phyloP scores from a whole-genome alignment of 371 early-diverging fungal genomes.

The Syncephalastrum sp. region DNA sequence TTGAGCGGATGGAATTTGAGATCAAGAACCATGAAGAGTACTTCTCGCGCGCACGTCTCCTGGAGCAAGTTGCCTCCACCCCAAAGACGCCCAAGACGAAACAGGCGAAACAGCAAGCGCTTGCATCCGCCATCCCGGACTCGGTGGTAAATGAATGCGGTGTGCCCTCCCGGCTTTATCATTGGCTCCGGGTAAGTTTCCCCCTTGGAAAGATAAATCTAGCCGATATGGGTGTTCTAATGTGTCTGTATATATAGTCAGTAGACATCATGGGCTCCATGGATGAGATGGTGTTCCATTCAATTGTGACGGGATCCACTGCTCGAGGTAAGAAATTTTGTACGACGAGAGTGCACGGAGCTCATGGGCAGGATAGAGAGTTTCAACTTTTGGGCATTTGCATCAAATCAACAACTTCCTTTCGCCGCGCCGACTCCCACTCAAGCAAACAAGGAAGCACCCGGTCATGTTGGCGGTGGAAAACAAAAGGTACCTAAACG shows the following conservation, averaged over 20 bases:
- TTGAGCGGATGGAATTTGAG: conserved; percentile 8
- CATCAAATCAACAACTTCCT: conserved; percentile 3
- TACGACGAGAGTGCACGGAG: neutral
- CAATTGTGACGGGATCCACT: neutral
- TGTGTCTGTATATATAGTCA: neutral
- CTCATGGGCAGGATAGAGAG: conserved; percentile 4
- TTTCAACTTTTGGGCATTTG: conserved; percentile 3
- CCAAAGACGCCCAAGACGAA: conserved; percentile 6
- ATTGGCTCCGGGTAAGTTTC: conserved; percentile 5
- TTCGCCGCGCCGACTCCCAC: neutral
- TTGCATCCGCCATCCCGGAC: neutral
- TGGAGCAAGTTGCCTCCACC: neutral
- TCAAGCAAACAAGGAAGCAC: neutral
- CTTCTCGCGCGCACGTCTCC: conserved; percentile 3
- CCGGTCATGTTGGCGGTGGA: conserved; percentile 6
- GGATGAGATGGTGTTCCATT: conserved; percentile 7
- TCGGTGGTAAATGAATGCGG: conserved; percentile 13
- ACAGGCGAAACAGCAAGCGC: neutral
- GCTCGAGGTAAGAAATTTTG: conserved; percentile 3
- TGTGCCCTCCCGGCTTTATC: conserved; percentile 5
- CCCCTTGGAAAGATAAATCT: neutral
- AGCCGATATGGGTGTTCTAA: neutral
- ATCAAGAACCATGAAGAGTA: conserved; percentile 7
- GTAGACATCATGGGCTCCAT: conserved; percentile 6
- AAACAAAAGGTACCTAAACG: conserved; percentile 10